phyloP scores from a whole-genome alignment of 805 yeast genomes.

The Groenewaldozyma tartarivorans region DNA sequence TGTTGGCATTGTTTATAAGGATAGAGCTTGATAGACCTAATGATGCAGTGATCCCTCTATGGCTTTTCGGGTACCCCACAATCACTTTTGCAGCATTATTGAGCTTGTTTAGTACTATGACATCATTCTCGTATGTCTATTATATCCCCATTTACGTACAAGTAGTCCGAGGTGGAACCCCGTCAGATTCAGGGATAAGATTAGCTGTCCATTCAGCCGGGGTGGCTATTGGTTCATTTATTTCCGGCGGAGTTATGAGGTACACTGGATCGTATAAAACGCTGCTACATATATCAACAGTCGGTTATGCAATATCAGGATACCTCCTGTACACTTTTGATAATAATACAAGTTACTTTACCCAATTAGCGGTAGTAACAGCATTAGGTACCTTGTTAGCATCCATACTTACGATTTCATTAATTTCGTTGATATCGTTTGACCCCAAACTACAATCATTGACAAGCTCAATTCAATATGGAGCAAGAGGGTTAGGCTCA shows the following conservation, averaged over 20 bases:
- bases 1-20: conserved; percentile 34
- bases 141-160: conserved; percentile 63
- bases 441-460: conserved; percentile 70
- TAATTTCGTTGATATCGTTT: conserved; percentile 67
- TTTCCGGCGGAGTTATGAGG: conserved; percentile 58
- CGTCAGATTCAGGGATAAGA: conserved; percentile 50
- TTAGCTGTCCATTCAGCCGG: conserved; percentile 48
- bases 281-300: conserved; percentile 35
- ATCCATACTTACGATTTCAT: conserved; percentile 54
- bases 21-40: conserved; percentile 42
- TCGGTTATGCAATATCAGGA: conserved; percentile 40
- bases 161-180: conserved; percentile 42
- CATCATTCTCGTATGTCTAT: conserved; percentile 50
- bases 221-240: conserved; percentile 55
- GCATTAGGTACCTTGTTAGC: conserved; percentile 61
- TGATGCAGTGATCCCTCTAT: conserved; percentile 62
- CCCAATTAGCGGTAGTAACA: conserved; percentile 37
- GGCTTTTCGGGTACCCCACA: conserved; percentile 47
- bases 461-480: conserved; percentile 82
- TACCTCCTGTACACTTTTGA: conserved; percentile 25
- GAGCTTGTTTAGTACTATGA: conserved; percentile 66
- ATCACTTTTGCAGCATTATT: conserved; percentile 55
- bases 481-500: conserved; percentile 79
- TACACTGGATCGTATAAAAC: conserved; percentile 54
- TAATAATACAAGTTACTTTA: conserved; percentile 18